Evolutionary conservation across 352 stramenopile genomes (phyloP).

Genomic region (Halophytophthora polymorphica): DNA sequence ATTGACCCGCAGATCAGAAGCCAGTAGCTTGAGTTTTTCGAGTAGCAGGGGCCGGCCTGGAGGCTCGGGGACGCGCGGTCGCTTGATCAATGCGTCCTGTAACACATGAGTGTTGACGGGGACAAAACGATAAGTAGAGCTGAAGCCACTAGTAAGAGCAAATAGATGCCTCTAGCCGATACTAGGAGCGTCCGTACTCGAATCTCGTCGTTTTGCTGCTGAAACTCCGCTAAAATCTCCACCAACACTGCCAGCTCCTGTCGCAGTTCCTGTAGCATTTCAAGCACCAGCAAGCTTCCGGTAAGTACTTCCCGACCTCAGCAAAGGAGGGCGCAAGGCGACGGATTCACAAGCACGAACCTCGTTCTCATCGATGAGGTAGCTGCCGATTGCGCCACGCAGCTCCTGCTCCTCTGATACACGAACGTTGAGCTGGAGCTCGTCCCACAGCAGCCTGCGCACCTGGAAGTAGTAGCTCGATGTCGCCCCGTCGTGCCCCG

Average conservation of each 20-base stretch:
- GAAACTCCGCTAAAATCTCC: constrained; percentile 76
- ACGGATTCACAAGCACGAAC: constrained; percentile 13
- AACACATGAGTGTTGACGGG: background rate
- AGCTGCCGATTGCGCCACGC: constrained; percentile 51
- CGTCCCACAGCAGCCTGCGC: constrained; percentile 72
- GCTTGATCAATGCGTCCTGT: constrained; percentile 58
- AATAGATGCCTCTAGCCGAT: too few species aligned
- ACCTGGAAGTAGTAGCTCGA: constrained; percentile 65
- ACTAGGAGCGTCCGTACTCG: constrained; percentile 34
- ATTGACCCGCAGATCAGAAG: constrained; percentile 35
- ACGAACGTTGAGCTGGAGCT: constrained; percentile 49
- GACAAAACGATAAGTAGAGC: background rate
- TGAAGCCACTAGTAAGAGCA: background rate
- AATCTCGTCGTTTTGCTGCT: constrained; percentile 75
- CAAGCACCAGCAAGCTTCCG: background rate
- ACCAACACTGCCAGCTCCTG: constrained; percentile 58
- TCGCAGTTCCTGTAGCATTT: constrained; percentile 34
- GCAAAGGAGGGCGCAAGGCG: background rate
- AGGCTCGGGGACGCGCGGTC: constrained; percentile 51
- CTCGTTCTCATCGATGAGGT: constrained; percentile 68
- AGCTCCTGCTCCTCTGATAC: constrained; percentile 64
- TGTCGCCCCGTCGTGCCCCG: constrained; percentile 18
- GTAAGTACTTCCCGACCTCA: background rate
- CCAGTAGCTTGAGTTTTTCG: constrained; percentile 71
- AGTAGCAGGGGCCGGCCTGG: constrained; percentile 62